Evolutionary conservation across 352 stramenopile species (phyloP).

Genomic region (Globisporangium iwayamae): DNA sequence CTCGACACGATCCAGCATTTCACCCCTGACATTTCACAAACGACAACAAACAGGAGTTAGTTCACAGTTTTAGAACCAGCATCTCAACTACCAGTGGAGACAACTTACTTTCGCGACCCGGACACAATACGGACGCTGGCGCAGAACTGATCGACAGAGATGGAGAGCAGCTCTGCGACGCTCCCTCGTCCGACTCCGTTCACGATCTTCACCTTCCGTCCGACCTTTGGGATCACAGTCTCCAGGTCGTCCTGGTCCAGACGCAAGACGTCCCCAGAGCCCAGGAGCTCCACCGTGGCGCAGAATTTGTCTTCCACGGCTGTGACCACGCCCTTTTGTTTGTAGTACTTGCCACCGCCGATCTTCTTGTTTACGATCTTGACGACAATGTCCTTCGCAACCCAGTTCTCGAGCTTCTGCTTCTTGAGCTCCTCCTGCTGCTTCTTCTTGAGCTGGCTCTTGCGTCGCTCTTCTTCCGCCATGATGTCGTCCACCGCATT

Average conservation of each 20-base stretch:
- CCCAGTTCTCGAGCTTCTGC: constrained; percentile 88
- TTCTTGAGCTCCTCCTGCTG: constrained; percentile 33
- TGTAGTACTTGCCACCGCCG: constrained; percentile 85
- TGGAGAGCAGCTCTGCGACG: constrained; percentile 65
- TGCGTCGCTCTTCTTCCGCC: constrained; percentile 50
- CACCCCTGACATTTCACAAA: constrained; percentile 30
- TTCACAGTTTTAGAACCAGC: not conserved
- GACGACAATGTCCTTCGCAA: constrained; percentile 89
- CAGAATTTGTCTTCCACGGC: constrained; percentile 79
- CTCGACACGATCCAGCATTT: constrained; percentile 67
- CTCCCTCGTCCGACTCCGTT: constrained; percentile 60
- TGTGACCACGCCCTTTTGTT: constrained; percentile 80
- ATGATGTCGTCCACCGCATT: constrained; percentile 51
- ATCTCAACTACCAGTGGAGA: not conserved
- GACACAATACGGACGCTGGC: constrained; percentile 63
- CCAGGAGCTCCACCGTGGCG: constrained; percentile 77
- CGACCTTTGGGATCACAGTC: constrained; percentile 83
- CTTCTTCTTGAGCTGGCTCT: constrained; percentile 31
- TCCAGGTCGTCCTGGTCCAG: constrained; percentile 89
- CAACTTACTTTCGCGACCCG: constrained; percentile 43
- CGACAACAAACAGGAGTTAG: constrained; percentile 9
- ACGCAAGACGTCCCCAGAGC: constrained; percentile 75
- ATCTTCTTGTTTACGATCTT: constrained; percentile 94
- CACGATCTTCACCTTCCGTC: constrained; percentile 69
- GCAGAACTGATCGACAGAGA: constrained; percentile 64